Conservation (phyloP, 169 alveolate species). For the Cryptosporidium baileyi region DNA sequence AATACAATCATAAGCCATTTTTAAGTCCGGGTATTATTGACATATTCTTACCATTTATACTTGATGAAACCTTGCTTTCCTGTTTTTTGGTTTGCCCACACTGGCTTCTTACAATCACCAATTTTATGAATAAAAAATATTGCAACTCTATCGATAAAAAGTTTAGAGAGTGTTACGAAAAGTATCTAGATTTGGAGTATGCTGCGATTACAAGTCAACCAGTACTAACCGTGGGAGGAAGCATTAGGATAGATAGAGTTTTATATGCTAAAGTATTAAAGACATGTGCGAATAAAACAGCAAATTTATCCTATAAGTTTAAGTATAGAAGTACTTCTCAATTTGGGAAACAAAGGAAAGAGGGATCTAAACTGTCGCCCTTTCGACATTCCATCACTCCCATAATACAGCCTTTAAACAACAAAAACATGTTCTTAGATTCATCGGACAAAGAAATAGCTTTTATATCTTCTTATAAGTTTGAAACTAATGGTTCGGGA, state of each 20-base stretch:
- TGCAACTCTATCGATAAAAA: constrained; percentile 21
- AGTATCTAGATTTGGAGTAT: constrained; percentile 31
- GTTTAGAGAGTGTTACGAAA: constrained; percentile 14
- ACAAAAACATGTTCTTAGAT: background rate
- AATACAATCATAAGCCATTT: constrained; percentile 56
- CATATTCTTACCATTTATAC: constrained; percentile 32
- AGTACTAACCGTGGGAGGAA: constrained; percentile 56
- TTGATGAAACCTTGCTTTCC: constrained; percentile 40
- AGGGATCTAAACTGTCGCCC: background rate
- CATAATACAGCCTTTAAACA: constrained; percentile 31
- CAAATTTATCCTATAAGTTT: constrained; percentile 22
- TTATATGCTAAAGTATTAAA: constrained; percentile 60
- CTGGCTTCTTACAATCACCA: constrained; percentile 46
- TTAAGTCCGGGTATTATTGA: constrained; percentile 66
- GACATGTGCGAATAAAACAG: constrained; percentile 11
- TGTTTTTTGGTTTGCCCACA: constrained; percentile 65
- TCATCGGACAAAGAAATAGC: background rate
- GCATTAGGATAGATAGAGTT: constrained; percentile 55
- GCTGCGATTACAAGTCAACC: constrained; percentile 61
- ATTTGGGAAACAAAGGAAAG: background rate
- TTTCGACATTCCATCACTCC: background rate
- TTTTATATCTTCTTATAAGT: constrained; percentile 28
- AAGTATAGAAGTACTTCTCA: constrained; percentile 4
- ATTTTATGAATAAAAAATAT: background rate
- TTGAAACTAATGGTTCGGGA: constrained; percentile 4